These are phyloP conservation scores for Populus trichocarpa DNA, from an alignment of 441 rosid genomes.

Conservation along the genomic window DNA sequence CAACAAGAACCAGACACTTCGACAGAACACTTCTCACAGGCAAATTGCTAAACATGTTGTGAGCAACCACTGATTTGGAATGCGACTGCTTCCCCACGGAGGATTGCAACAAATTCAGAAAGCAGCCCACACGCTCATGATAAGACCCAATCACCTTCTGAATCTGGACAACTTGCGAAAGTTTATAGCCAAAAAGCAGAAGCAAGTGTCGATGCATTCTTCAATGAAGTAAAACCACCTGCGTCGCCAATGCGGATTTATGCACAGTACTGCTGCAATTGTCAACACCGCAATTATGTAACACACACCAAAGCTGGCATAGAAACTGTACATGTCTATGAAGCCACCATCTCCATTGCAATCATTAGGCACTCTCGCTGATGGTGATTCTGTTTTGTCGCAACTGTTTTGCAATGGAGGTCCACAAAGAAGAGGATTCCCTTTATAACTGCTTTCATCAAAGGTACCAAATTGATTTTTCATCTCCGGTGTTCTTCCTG, in stretches of 20 bases:
- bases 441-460: slow-evolving; percentile 13
- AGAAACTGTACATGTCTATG: slow-evolving; percentile 2
- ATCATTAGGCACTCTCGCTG: neutral
- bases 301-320: neutral
- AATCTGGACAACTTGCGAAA: neutral
- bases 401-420: slow-evolving; percentile 6
- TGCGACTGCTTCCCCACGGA: neutral
- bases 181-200: neutral
- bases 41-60: neutral
- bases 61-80: neutral
- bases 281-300: neutral
- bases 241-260: slow-evolving; percentile 22
- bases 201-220: neutral
- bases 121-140: neutral
- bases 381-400: neutral
- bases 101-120: neutral
- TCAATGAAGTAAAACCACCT: too few relatives aligned
- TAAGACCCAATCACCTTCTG: neutral
- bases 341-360: neutral
- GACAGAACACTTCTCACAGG: neutral
- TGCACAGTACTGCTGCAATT: slow-evolving; percentile 2
- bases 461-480: slow-evolving; percentile 23
- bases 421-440: slow-evolving; percentile 24
- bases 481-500: slow-evolving; percentile 16
- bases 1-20: too few relatives aligned